Evolutionary conservation across 2,329 filamentous ascomycete species (phyloP), one percentile per base, ranked within the genome.

Genomic region (Colletotrichum trifolii): DNA sequence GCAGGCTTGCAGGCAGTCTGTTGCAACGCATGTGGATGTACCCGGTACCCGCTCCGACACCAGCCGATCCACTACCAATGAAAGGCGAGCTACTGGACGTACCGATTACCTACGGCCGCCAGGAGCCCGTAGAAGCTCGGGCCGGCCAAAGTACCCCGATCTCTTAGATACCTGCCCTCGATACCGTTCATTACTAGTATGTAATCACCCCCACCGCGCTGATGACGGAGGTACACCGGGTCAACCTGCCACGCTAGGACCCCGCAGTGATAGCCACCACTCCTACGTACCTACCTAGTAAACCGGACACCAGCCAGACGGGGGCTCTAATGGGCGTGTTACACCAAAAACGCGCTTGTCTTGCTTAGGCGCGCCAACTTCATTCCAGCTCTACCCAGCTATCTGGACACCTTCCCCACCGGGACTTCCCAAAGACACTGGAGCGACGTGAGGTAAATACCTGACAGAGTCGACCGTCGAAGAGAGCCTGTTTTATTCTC

Each of bases 21-120:
- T 56, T 46, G 33, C 63, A 62, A 17, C 42, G 33, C 58, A 57
- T 52, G 58, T 66, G 63, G 58, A 62, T 53, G 46, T 62, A 59
- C 47, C 58, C 36, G 42, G 62, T 62, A 65, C 47, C 52, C 36
- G 39, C 62, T 47, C 56, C 57, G 52, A 55, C 36, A 55, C 17
- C 35, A 54, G 15, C 42, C 33, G 55, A 49, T 13, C 61, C 61
- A 64, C 61, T 17, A 43, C 5, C 39, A 25, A 25, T 25, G 4
- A 3, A 25, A 46, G 36, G 11, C 8, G 40, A 36, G 33, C 15
- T 45, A 53, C 47, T 25, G 25, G 25, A 25, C 25, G 25, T 25
- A 25, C 25, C 25, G 25, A 25, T 13, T 43, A 13, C 40, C 40
- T 43, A 43, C 42, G 7, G 8, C 1, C 15, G 12, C 42, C 42